A percentile compares a stretch with the other conserved stretches of the same genome.
phyloP scores from a whole-genome alignment of 2,329 filamentous ascomycete species.

The Cercospora berteroae region DNA sequence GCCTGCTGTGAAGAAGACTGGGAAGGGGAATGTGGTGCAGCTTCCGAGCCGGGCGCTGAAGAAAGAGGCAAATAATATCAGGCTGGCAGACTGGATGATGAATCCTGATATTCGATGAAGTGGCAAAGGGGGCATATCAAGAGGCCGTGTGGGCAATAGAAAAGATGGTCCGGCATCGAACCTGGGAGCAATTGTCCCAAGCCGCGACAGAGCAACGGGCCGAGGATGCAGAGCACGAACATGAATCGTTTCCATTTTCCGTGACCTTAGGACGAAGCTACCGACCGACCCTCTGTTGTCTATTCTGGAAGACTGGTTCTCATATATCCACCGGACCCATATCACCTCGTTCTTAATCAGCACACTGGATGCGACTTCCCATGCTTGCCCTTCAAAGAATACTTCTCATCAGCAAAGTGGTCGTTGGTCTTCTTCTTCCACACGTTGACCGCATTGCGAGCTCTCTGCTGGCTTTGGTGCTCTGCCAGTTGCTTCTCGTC shows the following conservation, averaged over 20 bases:
- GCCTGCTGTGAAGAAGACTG: neutral
- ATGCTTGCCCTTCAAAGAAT: constrained; percentile 83
- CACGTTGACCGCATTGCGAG: constrained; percentile 23
- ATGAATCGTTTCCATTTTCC: neutral
- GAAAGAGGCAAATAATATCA: constrained; percentile 33
- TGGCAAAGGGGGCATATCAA: neutral
- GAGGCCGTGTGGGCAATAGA: neutral
- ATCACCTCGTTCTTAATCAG: constrained; percentile 45
- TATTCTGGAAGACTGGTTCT: neutral
- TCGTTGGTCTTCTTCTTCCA: constrained; percentile 39
- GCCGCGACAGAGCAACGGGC: neutral
- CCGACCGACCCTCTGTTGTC: neutral
- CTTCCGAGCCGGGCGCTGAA: neutral
- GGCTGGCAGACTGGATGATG: constrained; percentile 37
- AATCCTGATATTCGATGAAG: constrained; percentile 39
- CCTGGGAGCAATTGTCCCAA: neutral
- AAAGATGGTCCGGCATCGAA: neutral
- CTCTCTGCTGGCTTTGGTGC: constrained; percentile 55
- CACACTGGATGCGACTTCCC: constrained; percentile 90
- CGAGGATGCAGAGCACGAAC: neutral
- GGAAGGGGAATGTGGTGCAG: neutral
- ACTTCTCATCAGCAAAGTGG: constrained; percentile 68
- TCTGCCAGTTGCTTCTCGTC: constrained; percentile 68
- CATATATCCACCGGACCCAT: neutral
- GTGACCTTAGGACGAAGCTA: neutral